These are phyloP conservation scores for Rhododendron ferrugineum DNA, from an alignment of 148 eudicot species.

Conservation along the genomic window DNA sequence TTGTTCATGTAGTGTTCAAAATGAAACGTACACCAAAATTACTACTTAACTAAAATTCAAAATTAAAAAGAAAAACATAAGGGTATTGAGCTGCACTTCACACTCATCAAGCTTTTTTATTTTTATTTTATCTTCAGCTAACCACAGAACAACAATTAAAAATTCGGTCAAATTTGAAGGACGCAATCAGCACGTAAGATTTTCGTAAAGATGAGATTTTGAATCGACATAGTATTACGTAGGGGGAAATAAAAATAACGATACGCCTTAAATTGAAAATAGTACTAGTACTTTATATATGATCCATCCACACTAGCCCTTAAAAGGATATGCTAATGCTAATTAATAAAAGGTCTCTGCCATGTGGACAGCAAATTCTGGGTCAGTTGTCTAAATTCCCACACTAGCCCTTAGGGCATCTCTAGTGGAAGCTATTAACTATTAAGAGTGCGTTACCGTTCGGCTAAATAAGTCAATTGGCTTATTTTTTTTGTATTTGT, in stretches of 20 bases:
- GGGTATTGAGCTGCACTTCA: too few relatives aligned
- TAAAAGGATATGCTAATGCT: too few relatives aligned
- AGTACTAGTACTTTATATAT: too few relatives aligned
- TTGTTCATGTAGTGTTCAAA: neutral
- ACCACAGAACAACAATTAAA: neutral
- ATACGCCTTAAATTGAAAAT: too few relatives aligned
- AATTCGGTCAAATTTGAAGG: neutral
- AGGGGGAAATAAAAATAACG: neutral
- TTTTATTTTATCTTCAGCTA: too few relatives aligned
- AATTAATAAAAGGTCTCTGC: too few relatives aligned
- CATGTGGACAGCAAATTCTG: neutral
- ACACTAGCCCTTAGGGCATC: neutral
- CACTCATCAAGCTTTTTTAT: too few relatives aligned
- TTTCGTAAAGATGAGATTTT: neutral
- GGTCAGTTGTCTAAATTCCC: neutral
- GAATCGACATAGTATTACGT: neutral
- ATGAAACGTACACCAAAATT: neutral
- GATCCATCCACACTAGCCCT: too few relatives aligned
- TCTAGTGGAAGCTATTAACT: too few relatives aligned
- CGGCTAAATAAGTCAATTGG: too few relatives aligned
- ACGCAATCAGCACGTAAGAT: neutral
- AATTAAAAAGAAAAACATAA: neutral
- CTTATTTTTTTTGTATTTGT: too few relatives aligned
- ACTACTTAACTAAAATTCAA: neutral
- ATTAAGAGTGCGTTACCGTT: too few relatives aligned